Evolutionary conservation across 1,139 yeast genomes (phyloP).

Genomic region (Blastobotrys ciferrii): DNA sequence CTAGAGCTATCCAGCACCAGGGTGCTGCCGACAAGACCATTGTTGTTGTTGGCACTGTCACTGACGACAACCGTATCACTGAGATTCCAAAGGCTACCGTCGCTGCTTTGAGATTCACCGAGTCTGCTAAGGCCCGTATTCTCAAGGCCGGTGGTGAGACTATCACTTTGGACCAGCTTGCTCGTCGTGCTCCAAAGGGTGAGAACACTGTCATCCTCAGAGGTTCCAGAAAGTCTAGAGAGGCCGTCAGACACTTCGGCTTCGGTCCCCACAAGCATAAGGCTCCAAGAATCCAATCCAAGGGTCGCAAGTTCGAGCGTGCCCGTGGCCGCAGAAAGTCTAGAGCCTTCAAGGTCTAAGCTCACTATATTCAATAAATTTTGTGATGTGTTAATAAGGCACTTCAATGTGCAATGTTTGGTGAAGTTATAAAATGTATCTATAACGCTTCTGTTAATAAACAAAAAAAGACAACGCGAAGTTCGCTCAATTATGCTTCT

Average conservation of each 20-base stretch:
- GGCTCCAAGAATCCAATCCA: conserved; percentile 97
- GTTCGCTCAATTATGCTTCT: not conserved
- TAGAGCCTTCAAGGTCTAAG: conserved; percentile 99
- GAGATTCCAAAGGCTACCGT: conserved; percentile 95
- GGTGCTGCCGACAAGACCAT: conserved; percentile 89
- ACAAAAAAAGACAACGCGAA: not conserved
- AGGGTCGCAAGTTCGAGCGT: conserved; percentile 99
- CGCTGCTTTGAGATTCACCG: conserved; percentile 99
- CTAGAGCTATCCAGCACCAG: conserved; percentile 77
- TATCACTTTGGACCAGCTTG: conserved; percentile 98
- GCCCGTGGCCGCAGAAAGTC: conserved; percentile 99
- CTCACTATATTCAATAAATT: not conserved
- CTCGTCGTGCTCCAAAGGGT: conserved; percentile 99
- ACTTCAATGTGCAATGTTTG: not conserved
- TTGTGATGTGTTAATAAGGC: not conserved
- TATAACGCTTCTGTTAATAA: conserved; percentile 5
- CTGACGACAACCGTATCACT: conserved; percentile 93
- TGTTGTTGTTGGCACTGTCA: conserved; percentile 99
- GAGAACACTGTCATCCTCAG: conserved; percentile 96
- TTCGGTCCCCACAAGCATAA: conserved; percentile 99
- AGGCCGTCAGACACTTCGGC: conserved; percentile 99
- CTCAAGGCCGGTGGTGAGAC: conserved; percentile 99
- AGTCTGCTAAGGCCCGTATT: conserved; percentile 97
- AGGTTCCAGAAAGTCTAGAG: conserved; percentile 99
- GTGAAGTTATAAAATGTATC: conserved; percentile 9